These are phyloP conservation scores for Blastobotrys niveus DNA, from an alignment of 1,139 yeast species.

Conservation along the genomic window DNA sequence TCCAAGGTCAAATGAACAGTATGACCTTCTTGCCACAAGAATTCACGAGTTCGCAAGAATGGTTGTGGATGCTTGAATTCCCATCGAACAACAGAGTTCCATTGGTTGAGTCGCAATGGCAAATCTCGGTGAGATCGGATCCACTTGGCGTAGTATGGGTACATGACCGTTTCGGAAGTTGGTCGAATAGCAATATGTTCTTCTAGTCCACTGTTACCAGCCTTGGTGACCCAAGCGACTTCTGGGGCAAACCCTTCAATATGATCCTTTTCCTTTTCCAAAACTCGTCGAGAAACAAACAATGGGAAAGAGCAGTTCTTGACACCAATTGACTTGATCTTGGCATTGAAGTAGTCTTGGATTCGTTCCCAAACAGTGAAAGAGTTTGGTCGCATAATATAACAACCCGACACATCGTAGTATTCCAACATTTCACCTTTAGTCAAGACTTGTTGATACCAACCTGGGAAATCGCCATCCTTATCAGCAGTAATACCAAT, in stretches of 20 bases:
- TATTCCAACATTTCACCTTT: constrained; percentile 97
- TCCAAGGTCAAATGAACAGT: constrained; percentile 85
- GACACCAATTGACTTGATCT: constrained; percentile 84
- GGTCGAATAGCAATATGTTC: constrained; percentile 99
- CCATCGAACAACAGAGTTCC: constrained; percentile 99
- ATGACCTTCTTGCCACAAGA: constrained; percentile 99
- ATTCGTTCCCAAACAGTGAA: constrained; percentile 93
- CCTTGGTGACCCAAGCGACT: constrained; percentile 99
- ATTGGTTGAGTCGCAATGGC: constrained; percentile 93
- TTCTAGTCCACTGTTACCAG: constrained; percentile 89
- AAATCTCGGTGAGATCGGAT: constrained; percentile 96
- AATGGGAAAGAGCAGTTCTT: constrained; percentile 96
- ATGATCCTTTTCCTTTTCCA: constrained; percentile 97
- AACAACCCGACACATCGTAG: constrained; percentile 98
- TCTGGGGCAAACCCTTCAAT: constrained; percentile 99
- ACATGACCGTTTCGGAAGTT: constrained; percentile 99
- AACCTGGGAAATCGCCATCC: constrained; percentile 83
- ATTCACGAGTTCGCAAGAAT: constrained; percentile 96
- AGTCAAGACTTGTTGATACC: constrained; percentile 94
- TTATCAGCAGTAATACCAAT: constrained; percentile 96
- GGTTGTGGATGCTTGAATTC: constrained; percentile 99
- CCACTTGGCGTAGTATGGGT: constrained; percentile 99
- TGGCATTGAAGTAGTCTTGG: constrained; percentile 76
- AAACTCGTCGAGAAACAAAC: constrained; percentile 89
- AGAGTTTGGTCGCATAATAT: constrained; percentile 94